A percentile compares a stretch with the other conserved stretches of the same genome.
These are phyloP conservation scores for Bromus sterilis DNA, from an alignment of 176 grass and related monocot genomes.

Conservation along the genomic window DNA sequence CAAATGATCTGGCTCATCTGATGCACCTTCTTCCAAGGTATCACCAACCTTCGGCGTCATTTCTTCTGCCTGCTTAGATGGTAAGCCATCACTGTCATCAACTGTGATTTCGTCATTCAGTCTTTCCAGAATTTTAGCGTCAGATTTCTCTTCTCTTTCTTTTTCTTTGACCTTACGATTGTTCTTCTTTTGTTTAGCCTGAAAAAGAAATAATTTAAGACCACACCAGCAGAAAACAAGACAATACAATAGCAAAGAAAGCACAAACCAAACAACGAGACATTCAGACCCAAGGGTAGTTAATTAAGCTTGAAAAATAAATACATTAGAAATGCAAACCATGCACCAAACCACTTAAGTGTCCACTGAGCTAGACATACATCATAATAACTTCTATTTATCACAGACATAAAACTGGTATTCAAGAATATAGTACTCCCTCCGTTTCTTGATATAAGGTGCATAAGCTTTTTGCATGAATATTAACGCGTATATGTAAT, in stretches of 20 bases:
- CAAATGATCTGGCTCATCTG: conserved; percentile 49
- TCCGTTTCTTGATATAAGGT: too few species aligned
- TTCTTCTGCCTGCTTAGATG: conserved; percentile 33
- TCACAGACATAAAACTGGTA: background rate
- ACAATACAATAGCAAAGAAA: conserved; percentile 1
- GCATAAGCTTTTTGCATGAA: too few species aligned
- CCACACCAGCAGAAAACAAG: background rate
- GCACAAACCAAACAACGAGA: conserved; percentile 2
- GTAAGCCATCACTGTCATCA: conserved; percentile 40
- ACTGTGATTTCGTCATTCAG: conserved; percentile 45
- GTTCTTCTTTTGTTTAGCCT: conserved; percentile 86
- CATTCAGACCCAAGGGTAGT: background rate
- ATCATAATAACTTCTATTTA: background rate
- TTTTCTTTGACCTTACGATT: conserved; percentile 74
- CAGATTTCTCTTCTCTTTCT: conserved; percentile 52
- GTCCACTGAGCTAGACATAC: background rate
- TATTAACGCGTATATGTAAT: too few species aligned
- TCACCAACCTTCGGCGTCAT: conserved; percentile 47
- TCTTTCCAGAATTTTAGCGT: conserved; percentile 52
- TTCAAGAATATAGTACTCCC: too few species aligned
- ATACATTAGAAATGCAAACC: background rate
- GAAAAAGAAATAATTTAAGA: conserved; percentile 11
- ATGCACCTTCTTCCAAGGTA: conserved; percentile 42
- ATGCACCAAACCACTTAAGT: background rate
- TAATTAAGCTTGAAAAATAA: background rate